Base-by-base conservation (phyloP, 2,329 filamentous ascomycete genomes). In the Zymoseptoria passerinii region DNA sequence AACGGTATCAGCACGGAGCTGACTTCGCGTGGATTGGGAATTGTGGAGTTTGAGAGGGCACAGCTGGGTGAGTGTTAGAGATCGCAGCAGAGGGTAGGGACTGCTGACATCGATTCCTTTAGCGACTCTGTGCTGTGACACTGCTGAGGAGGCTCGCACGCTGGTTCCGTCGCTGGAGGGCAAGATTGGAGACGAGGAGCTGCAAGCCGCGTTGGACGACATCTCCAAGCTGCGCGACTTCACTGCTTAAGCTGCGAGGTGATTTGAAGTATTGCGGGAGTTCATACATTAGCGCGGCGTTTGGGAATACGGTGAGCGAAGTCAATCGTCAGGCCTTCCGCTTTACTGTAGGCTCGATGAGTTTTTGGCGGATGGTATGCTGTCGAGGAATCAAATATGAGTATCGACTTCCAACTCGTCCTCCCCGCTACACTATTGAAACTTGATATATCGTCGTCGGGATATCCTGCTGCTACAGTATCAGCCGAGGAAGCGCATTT, bases 121-220 rank as follows among this genome's bases (percentile, higher is more conserved):
- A 95, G 92, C 91, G 35, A 95, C 90, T 29, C 80, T 99, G 48
- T 96, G 91, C 75, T 96, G 92, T 72, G 92, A 95, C 68, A 88
- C 86, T 50, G 88, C 90, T 59, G 94, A 99, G 71, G 95, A 99
- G 76, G 94, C 94, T 61, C 96, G 96, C 77, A 96, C 90, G 8
- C 81, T 99, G 59, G 95, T 99, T 63, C 95, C 94, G 1, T 96
- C 83, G 66, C 74, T 99, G 54, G 82, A 86, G 67, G 86, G 91
- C 74, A 99, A 99, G 77, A 95, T 97, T 70, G 83, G 82, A 61
- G 92, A 97, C 72, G 88, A 90, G 40, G 90, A 95, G 66, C 77
- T 99, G 63, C 87, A 95, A 74, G 87, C 91, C 63, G 78, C 97
- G 58, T 81, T 99, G 58, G 87, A 96, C 70, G 91, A 99, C 77